Conservation (phyloP, 2,329 filamentous ascomycete species). For the Epichloe coenophiala region DNA sequence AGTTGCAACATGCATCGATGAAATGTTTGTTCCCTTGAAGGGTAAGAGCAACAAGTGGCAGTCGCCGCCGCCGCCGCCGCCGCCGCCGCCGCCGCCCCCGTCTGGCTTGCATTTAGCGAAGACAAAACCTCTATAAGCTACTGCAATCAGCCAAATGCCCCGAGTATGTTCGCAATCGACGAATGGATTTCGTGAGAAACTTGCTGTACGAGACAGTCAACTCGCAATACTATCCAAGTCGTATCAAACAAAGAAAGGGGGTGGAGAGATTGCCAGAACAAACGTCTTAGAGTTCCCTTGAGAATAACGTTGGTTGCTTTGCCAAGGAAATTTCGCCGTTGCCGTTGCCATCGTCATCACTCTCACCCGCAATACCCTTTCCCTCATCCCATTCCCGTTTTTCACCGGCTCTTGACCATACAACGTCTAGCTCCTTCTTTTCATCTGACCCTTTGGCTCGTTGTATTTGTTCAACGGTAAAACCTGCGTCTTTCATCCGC, state of each 20-base stretch:
- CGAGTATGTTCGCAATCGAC: neutral
- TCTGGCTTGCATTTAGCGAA: neutral
- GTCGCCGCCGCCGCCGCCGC: no score
- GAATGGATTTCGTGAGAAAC: neutral
- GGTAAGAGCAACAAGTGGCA: neutral
- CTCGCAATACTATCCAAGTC: neutral
- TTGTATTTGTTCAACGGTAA: conserved; percentile 59
- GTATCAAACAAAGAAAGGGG: neutral
- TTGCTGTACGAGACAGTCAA: no score
- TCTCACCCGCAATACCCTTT: conserved; percentile 22
- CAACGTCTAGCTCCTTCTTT: conserved; percentile 47
- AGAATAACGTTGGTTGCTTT: conserved; percentile 5
- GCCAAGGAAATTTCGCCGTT: neutral
- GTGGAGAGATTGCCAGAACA: neutral
- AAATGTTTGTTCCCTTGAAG: neutral
- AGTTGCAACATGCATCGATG: neutral
- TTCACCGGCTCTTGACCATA: conserved; percentile 59
- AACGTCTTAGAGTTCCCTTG: conserved; percentile 4
- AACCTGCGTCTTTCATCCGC: conserved; percentile 62
- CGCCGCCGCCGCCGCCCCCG: no score
- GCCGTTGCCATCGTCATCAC: conserved; percentile 2
- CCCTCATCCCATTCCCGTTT: conserved; percentile 46
- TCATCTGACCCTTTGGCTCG: conserved; percentile 43
- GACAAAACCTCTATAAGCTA: neutral
- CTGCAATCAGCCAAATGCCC: neutral